Evolutionary conservation across 2,329 filamentous ascomycete species (phyloP).

Genomic region (Sphaerulina populicola): DNA sequence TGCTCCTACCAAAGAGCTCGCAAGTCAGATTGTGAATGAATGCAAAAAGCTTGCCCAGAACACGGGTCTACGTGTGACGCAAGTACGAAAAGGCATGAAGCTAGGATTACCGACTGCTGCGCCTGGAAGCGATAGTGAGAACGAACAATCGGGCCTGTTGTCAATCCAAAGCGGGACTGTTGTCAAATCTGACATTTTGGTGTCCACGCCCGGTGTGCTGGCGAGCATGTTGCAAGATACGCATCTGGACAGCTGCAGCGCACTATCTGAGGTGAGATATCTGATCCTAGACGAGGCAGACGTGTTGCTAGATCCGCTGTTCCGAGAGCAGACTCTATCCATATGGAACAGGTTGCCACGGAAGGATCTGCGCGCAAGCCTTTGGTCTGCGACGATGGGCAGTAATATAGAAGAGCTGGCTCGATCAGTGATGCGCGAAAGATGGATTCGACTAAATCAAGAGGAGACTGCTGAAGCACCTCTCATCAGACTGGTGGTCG

Average conservation of each 20-base stretch:
- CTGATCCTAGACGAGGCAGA: constrained; percentile 91
- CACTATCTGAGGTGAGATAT: constrained; percentile 53
- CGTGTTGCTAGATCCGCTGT: constrained; percentile 82
- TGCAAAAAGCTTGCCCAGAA: constrained; percentile 70
- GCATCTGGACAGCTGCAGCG: constrained; percentile 27
- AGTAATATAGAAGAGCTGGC: constrained; percentile 80
- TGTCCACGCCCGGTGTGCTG: constrained; percentile 71
- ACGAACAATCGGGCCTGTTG: constrained; percentile 10
- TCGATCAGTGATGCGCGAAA: constrained; percentile 55
- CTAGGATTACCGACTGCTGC: constrained; percentile 42
- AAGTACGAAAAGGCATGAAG: constrained; percentile 78
- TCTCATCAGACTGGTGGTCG: constrained; percentile 81
- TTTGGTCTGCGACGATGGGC: constrained; percentile 97
- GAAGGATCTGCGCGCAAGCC: constrained; percentile 60
- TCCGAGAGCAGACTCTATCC: constrained; percentile 75
- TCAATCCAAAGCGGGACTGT: constrained; percentile 35
- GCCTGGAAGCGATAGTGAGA: constrained; percentile 29
- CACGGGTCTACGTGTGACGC: constrained; percentile 69
- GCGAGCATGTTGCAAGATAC: constrained; percentile 60
- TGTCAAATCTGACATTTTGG: constrained; percentile 68
- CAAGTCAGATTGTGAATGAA: constrained; percentile 53
- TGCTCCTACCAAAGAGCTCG: constrained; percentile 45
- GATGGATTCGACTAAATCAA: constrained; percentile 30
- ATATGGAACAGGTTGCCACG: constrained; percentile 75
- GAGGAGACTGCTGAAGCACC: constrained; percentile 30